Conservation (phyloP, 225 moss, liverwort and hornwort species). For the Pleurozium schreberi region DNA sequence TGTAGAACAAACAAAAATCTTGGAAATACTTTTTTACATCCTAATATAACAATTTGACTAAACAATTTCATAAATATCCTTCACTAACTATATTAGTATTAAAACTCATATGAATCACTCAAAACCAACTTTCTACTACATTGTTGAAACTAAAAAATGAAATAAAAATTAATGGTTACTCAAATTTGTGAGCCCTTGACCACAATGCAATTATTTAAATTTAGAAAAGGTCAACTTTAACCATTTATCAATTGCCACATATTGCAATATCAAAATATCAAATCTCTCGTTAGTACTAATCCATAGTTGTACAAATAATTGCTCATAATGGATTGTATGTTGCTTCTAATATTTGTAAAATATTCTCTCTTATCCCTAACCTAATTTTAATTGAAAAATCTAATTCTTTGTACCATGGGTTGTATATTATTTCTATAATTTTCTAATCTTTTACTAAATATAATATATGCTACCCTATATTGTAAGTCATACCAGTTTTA, state of each 20-base stretch:
- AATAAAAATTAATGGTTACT: background rate
- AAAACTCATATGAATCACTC: background rate
- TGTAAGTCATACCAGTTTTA: too few relatives aligned
- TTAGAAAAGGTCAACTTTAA: background rate
- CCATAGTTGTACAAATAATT: background rate
- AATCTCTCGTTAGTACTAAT: background rate
- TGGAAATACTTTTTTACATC: background rate
- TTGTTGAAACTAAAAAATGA: background rate
- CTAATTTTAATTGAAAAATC: background rate
- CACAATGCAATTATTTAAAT: background rate
- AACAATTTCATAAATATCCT: background rate
- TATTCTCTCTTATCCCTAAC: rapidly evolving
- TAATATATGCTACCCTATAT: too few relatives aligned
- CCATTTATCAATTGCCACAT: background rate
- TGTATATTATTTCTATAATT: too few relatives aligned
- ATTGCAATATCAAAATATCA: background rate
- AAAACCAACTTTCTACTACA: background rate
- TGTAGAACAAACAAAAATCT: too few relatives aligned
- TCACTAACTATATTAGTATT: background rate
- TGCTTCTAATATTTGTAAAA: too few relatives aligned
- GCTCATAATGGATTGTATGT: too few relatives aligned
- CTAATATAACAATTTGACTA: background rate
- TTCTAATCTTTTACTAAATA: too few relatives aligned
- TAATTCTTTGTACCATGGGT: background rate
- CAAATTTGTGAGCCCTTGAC: background rate